These are phyloP conservation scores for Citrus medica DNA, from an alignment of 345 rosid species.

Conservation along the genomic window DNA sequence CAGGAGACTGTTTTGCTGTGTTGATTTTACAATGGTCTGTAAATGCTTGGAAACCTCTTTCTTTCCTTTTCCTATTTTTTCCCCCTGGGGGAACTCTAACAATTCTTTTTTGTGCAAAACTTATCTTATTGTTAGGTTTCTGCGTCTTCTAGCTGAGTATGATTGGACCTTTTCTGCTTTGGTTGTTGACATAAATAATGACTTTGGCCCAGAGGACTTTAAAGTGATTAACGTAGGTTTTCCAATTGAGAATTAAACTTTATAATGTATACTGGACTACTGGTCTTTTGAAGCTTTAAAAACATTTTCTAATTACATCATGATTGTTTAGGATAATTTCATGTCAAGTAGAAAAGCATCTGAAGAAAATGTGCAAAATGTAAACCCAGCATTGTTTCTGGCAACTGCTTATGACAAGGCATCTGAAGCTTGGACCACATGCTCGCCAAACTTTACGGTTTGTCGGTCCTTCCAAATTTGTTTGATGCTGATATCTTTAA, in stretches of 20 bases:
- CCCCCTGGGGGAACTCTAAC: not conserved
- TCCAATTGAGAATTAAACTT: slow-evolving; percentile 7
- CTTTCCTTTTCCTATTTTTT: too few species aligned
- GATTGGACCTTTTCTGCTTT: slow-evolving; percentile 85
- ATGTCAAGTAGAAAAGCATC: slow-evolving; percentile 55
- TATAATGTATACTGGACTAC: slow-evolving; percentile 1
- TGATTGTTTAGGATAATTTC: slow-evolving; percentile 58
- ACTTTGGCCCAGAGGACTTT: slow-evolving; percentile 55
- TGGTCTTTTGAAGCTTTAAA: slow-evolving; percentile 5
- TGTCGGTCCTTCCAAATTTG: slow-evolving; percentile 28
- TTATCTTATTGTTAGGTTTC: slow-evolving; percentile 55
- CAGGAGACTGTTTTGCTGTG: not conserved
- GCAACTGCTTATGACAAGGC: slow-evolving; percentile 86
- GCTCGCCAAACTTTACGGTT: slow-evolving; percentile 67
- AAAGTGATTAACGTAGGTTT: slow-evolving; percentile 76
- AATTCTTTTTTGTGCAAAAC: not conserved
- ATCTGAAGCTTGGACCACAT: slow-evolving; percentile 88
- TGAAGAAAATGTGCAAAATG: slow-evolving; percentile 45
- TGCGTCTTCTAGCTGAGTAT: slow-evolving; percentile 68
- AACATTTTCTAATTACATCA: not conserved
- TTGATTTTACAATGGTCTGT: not conserved
- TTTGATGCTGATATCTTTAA: not conserved
- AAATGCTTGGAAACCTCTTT: not conserved
- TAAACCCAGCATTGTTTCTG: slow-evolving; percentile 72
- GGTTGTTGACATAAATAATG: slow-evolving; percentile 80